These are phyloP conservation scores for Maudiozyma pseudohumilis DNA, from an alignment of 805 yeast genomes.

Conservation along the genomic window DNA sequence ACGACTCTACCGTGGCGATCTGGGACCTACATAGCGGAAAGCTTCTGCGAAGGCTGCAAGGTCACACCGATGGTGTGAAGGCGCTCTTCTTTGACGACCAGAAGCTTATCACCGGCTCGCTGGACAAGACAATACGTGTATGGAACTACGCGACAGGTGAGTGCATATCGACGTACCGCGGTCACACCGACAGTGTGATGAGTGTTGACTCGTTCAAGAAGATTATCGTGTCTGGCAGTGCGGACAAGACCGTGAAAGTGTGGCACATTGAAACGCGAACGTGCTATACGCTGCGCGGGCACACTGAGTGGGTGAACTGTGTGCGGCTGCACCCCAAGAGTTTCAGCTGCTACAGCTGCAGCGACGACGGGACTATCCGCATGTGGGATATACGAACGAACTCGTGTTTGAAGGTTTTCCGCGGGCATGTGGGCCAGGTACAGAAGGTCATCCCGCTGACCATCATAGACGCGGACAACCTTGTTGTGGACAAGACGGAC, in stretches of 20 bases:
- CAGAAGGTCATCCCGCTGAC: slow-evolving; percentile 84
- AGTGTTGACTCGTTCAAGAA: slow-evolving; percentile 75
- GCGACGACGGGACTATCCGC: slow-evolving; percentile 85
- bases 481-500: slow-evolving; percentile 31
- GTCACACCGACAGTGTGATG: slow-evolving; percentile 79
- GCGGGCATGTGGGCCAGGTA: slow-evolving; percentile 90
- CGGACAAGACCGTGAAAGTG: slow-evolving; percentile 83
- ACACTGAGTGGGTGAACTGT: slow-evolving; percentile 82
- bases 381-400: slow-evolving; percentile 90
- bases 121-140: slow-evolving; percentile 84
- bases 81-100: slow-evolving; percentile 78
- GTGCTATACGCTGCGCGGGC: slow-evolving; percentile 89
- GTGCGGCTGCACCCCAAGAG: slow-evolving; percentile 79
- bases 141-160: slow-evolving; percentile 96
- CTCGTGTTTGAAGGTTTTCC: slow-evolving; percentile 66
- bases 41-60: slow-evolving; percentile 63
- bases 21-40: slow-evolving; percentile 84
- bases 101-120: slow-evolving; percentile 84
- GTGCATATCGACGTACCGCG: slow-evolving; percentile 87
- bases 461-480: slow-evolving; percentile 52
- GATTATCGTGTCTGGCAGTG: slow-evolving; percentile 85
- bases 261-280: slow-evolving; percentile 95
- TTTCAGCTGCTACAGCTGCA: slow-evolving; percentile 71
- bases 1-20: slow-evolving; percentile 82
- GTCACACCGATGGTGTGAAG: slow-evolving; percentile 85